phyloP scores from a whole-genome alignment of 371 early-diverging fungal genomes.

The Apophysomyces trapeziformis region DNA sequence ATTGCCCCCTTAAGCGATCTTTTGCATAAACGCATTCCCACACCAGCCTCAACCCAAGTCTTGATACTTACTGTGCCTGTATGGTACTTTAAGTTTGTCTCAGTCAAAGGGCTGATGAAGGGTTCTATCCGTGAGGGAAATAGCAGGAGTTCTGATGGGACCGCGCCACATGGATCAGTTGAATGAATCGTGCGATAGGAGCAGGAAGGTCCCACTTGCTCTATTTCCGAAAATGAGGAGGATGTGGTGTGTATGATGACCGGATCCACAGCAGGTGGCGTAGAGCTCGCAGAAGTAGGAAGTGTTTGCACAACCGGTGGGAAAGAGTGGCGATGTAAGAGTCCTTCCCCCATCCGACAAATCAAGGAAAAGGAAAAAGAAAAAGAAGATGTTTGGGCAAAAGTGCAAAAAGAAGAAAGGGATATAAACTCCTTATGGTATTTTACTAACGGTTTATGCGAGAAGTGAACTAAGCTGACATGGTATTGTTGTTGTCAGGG shows the following conservation, averaged over 20 bases:
- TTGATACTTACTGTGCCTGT: constrained; percentile 18
- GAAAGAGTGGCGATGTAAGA: not conserved
- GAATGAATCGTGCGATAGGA: not conserved
- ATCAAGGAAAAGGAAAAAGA: not conserved
- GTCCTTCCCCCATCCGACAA: constrained; percentile 3
- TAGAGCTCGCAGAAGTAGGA: not conserved
- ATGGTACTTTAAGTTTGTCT: constrained; percentile 23
- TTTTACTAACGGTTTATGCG: constrained; percentile 3
- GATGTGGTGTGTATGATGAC: constrained; percentile 8
- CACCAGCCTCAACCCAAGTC: not conserved
- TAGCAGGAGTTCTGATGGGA: not conserved
- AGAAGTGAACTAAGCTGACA: constrained; percentile 10
- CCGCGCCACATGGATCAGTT: not conserved
- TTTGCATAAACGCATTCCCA: constrained; percentile 9
- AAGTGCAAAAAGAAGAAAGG: not conserved
- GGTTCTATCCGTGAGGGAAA: constrained; percentile 9
- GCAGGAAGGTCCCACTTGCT: not conserved
- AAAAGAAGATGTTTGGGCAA: not conserved
- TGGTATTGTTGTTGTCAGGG: constrained; percentile 3
- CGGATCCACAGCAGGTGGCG: constrained; percentile 7
- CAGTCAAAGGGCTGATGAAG: constrained; percentile 25
- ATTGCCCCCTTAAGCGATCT: not conserved
- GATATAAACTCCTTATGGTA: constrained; percentile 4
- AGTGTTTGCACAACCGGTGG: not conserved
- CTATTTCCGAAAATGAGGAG: constrained; percentile 18